phyloP scores from a whole-genome alignment of 805 yeast species.

The Saccharomyces mikatae region DNA sequence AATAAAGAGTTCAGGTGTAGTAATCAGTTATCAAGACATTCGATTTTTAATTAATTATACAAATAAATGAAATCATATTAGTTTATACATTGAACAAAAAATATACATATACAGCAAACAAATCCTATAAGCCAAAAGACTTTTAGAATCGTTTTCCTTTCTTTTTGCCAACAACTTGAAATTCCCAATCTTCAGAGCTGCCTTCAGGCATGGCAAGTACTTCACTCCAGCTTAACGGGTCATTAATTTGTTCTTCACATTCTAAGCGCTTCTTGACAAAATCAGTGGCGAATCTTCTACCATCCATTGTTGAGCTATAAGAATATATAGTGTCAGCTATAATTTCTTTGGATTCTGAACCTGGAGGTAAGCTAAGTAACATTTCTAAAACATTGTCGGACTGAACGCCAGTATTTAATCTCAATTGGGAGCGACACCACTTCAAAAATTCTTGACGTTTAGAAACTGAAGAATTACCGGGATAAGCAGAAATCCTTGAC shows the following conservation, averaged over 20 bases:
- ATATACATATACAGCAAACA: background rate
- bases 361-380: conserved; percentile 71
- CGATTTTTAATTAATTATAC: background rate
- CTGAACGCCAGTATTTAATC: conserved; percentile 66
- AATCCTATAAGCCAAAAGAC: background rate
- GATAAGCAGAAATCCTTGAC: conserved; percentile 17
- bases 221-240: conserved; percentile 62
- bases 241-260: conserved; percentile 50
- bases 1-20: background rate
- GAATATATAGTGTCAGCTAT: conserved; percentile 89
- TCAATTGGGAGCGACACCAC: conserved; percentile 66
- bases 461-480: conserved; percentile 32
- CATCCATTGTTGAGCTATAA: conserved; percentile 85
- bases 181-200: conserved; percentile 49
- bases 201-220: conserved; percentile 45
- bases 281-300: conserved; percentile 87
- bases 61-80: background rate
- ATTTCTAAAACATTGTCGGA: conserved; percentile 72
- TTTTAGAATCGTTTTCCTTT: conserved; percentile 33
- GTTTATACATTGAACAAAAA: background rate
- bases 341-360: conserved; percentile 67
- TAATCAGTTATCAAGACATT: background rate
- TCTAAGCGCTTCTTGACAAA: conserved; percentile 68
- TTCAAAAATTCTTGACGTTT: conserved; percentile 54
- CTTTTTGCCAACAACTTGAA: conserved; percentile 60